A percentile compares a stretch with the other conserved stretches of the same genome.
These are phyloP conservation scores for Starmerella apicola DNA, from an alignment of 805 yeast genomes.

Conservation along the genomic window DNA sequence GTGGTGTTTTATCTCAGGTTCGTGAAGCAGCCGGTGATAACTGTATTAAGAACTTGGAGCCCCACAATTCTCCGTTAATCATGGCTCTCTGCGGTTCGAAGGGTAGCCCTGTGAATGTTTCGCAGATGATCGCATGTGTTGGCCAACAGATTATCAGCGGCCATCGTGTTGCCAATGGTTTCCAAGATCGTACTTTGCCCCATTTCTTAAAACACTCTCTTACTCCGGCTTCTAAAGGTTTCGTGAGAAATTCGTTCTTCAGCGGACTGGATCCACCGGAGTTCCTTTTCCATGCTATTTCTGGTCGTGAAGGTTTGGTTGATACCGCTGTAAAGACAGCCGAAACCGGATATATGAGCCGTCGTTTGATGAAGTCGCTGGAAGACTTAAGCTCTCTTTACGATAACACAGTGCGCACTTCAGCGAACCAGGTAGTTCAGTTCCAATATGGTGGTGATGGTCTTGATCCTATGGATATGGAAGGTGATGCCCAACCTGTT, in stretches of 20 bases:
- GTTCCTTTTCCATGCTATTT: conserved; percentile 93
- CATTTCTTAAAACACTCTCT: conserved; percentile 93
- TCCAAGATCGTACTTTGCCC: conserved; percentile 95
- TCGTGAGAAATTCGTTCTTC: conserved; percentile 88
- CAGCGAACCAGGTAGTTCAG: conserved; percentile 92
- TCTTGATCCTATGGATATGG: conserved; percentile 96
- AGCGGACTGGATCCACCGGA: conserved; percentile 95
- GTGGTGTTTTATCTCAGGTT: conserved; percentile 89
- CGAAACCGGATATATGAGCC: conserved; percentile 97
- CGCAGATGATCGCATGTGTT: conserved; percentile 96
- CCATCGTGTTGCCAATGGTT: conserved; percentile 99
- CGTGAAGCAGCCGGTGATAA: conserved; percentile 99
- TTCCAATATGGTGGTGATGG: conserved; percentile 98
- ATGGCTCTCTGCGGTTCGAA: conserved; percentile 99
- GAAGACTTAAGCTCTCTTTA: conserved; percentile 91
- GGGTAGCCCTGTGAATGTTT: conserved; percentile 94
- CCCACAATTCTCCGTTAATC: conserved; percentile 86
- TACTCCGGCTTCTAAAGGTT: conserved; percentile 96
- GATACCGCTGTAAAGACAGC: conserved; percentile 99
- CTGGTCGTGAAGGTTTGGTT: conserved; percentile 98
- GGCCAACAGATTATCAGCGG: conserved; percentile 99
- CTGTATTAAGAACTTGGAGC: conserved; percentile 82
- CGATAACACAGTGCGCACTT: conserved; percentile 89
- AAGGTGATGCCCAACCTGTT: conserved; percentile 95
- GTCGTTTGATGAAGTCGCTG: conserved; percentile 92